These are phyloP conservation scores for Raddia distichophylla DNA, from an alignment of 176 grass and related monocot genomes.

Conservation along the genomic window DNA sequence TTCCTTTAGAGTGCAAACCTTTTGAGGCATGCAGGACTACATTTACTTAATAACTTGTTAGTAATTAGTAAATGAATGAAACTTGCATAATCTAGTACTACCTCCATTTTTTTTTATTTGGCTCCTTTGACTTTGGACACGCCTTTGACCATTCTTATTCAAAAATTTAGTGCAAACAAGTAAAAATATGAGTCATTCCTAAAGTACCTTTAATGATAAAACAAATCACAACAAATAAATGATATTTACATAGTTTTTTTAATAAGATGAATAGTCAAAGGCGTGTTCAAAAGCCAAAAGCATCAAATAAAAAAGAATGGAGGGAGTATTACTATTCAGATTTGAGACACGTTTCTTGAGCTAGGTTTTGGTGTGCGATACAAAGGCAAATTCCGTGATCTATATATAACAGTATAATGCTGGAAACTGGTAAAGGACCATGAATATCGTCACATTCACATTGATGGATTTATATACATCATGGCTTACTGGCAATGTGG, in stretches of 20 bases:
- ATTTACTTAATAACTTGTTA: neutral
- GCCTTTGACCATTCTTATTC: too few relatives aligned
- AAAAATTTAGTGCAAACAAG: too few relatives aligned
- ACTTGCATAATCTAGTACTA: conserved; percentile 1
- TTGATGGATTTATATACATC: conserved; percentile 15
- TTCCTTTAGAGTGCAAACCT: neutral
- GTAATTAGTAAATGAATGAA: conserved; percentile 8
- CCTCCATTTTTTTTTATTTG: too few relatives aligned
- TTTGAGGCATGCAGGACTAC: neutral
- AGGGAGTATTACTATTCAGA: neutral
- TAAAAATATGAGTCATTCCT: too few relatives aligned
- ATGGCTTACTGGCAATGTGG: neutral
- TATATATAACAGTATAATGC: neutral
- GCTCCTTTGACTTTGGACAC: too few relatives aligned
- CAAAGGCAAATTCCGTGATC: neutral
- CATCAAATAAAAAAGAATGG: too few relatives aligned
- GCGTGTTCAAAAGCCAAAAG: too few relatives aligned
- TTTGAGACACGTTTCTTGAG: neutral
- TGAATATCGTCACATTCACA: neutral
- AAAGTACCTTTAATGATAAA: too few relatives aligned
- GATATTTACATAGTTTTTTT: too few relatives aligned
- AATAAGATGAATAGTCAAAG: too few relatives aligned
- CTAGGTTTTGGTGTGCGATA: neutral
- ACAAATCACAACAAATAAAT: too few relatives aligned
- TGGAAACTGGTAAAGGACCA: neutral